Evolutionary conservation across 148 eudicot genomes (phyloP).

Genomic region (Cornus controversa): DNA sequence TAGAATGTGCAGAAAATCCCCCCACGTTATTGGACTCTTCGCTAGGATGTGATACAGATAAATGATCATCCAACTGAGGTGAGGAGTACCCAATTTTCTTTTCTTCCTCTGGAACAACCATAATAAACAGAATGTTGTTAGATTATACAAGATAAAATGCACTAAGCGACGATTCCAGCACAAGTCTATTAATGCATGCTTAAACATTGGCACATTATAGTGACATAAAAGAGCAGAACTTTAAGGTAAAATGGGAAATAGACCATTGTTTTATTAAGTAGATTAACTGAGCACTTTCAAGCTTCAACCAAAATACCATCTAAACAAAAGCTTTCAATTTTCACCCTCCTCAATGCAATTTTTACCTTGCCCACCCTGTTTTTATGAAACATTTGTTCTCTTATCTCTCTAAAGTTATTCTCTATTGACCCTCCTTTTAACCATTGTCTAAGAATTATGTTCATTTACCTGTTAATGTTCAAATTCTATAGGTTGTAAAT

Average conservation of each 20-base stretch:
- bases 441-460: too few species aligned
- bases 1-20: slow-evolving; percentile 17
- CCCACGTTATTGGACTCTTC: slow-evolving; percentile 13
- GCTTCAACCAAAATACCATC: too few species aligned
- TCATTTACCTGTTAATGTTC: too few species aligned
- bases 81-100: slow-evolving; percentile 31
- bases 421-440: too few species aligned
- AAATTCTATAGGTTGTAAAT: too few species aligned
- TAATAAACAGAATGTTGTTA: neutral
- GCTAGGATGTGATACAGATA: slow-evolving; percentile 3
- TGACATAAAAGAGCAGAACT: neutral
- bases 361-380: too few species aligned
- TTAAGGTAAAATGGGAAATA: too few species aligned
- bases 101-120: slow-evolving; percentile 53
- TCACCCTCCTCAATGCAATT: too few species aligned
- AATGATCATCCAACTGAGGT: slow-evolving; percentile 38
- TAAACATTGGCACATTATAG: neutral
- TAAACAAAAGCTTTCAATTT: too few species aligned
- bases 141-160: neutral
- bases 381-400: too few species aligned
- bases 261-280: neutral
- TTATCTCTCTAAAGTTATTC: too few species aligned
- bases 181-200: too few species aligned
- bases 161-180: neutral
- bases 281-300: neutral